phyloP scores from a whole-genome alignment of 139 green algal species.

The Coelastrella sp. region DNA sequence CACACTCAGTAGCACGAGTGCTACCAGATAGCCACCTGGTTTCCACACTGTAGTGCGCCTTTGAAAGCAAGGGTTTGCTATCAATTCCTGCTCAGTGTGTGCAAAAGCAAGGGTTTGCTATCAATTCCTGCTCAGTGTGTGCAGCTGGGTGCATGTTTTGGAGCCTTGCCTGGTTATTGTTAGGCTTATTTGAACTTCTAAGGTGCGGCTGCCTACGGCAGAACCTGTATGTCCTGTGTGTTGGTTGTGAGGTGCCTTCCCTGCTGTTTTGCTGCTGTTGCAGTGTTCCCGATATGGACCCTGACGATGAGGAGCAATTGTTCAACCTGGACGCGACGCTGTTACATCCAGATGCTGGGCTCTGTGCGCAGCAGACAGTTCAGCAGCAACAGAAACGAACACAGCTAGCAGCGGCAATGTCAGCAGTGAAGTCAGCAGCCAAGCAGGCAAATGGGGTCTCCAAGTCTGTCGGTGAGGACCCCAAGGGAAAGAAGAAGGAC shows the following conservation, averaged over 20 bases:
- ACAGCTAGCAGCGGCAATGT: neutral
- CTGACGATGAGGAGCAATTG: conserved; percentile 22
- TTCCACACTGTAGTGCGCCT: too few relatives aligned
- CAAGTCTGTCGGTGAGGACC: neutral
- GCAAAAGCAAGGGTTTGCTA: too few relatives aligned
- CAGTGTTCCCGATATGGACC: conserved; percentile 14
- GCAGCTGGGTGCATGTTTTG: too few relatives aligned
- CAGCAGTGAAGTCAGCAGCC: neutral
- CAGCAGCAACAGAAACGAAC: conserved; percentile 8
- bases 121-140: too few relatives aligned
- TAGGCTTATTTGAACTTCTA: too few relatives aligned
- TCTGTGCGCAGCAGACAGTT: neutral
- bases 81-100: too few relatives aligned
- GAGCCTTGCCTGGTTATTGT: too few relatives aligned
- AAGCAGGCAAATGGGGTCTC: neutral
- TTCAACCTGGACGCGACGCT: conserved; percentile 25
- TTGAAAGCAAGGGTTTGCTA: too few relatives aligned
- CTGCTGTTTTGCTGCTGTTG: neutral
- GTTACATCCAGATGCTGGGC: neutral
- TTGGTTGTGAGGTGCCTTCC: too few relatives aligned
- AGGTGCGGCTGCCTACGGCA: too few relatives aligned
- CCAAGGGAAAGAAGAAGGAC: neutral
- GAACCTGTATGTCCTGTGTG: neutral
- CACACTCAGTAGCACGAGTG: neutral
- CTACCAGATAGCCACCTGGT: too few relatives aligned